Conservation (phyloP, 345 rosid species). For the Cochlearia excelsa region DNA sequence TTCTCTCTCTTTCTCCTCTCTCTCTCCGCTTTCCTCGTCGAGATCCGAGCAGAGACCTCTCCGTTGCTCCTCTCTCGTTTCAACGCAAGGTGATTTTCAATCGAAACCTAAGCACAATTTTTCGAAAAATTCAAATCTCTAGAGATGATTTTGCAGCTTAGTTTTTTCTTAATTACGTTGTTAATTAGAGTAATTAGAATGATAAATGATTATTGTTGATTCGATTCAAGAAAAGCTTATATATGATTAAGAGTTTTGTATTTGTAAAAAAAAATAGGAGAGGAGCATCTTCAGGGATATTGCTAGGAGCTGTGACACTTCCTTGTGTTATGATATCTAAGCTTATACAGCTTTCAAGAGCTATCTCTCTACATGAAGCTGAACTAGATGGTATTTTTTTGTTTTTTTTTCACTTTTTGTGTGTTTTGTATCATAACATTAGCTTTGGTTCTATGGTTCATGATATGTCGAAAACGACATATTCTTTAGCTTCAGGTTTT, state of each 20-base stretch:
- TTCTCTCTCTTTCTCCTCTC: slow-evolving; percentile 58
- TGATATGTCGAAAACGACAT: too few relatives aligned
- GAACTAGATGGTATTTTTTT: slow-evolving; percentile 48
- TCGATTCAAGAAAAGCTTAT: too few relatives aligned
- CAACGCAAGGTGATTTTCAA: slow-evolving; percentile 49
- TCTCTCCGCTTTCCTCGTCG: slow-evolving; percentile 57
- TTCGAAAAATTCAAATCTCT: neutral
- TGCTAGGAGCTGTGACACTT: slow-evolving; percentile 77
- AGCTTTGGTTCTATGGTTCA: neutral
- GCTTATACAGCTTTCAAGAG: slow-evolving; percentile 73
- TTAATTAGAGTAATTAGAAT: too few relatives aligned
- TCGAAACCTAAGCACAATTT: too few relatives aligned
- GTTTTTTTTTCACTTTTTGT: too few relatives aligned
- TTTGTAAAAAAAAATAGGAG: slow-evolving; percentile 37
- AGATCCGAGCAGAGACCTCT: slow-evolving; percentile 54
- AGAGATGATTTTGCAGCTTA: too few relatives aligned
- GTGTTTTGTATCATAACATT: neutral
- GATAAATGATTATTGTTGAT: neutral
- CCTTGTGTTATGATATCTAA: slow-evolving; percentile 74
- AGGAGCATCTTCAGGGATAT: slow-evolving; percentile 87
- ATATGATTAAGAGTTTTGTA: too few relatives aligned
- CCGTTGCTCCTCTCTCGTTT: slow-evolving; percentile 42
- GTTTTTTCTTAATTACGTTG: too few relatives aligned
- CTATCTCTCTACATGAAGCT: slow-evolving; percentile 45
- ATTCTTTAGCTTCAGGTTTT: neutral